Evolutionary conservation across 2,329 filamentous ascomycete genomes (phyloP).

Genomic region (Claviceps lovelessii): DNA sequence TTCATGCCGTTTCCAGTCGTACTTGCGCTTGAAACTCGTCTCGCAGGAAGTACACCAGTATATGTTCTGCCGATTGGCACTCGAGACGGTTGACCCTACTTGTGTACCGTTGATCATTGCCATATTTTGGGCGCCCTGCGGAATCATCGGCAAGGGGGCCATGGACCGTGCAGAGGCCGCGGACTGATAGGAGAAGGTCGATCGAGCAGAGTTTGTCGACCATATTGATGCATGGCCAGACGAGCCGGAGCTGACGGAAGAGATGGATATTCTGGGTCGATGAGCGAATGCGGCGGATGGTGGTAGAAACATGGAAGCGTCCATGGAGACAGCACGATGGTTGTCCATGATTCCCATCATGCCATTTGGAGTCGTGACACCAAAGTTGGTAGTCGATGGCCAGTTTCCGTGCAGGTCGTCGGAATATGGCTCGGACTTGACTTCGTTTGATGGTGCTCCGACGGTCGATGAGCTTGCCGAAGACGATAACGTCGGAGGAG

Average conservation of each 20-base stretch:
- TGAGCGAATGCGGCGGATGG: slow-evolving; percentile 25
- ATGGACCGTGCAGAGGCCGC: slow-evolving; percentile 20
- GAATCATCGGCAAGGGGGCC: slow-evolving; percentile 23
- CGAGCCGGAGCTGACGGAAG: slow-evolving; percentile 35
- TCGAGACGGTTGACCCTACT: slow-evolving; percentile 15
- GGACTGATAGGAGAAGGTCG: slow-evolving; percentile 27
- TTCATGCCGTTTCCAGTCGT: slow-evolving; percentile 56
- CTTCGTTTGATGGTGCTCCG: slow-evolving; percentile 11
- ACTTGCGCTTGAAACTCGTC: slow-evolving; percentile 52
- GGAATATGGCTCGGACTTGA: slow-evolving; percentile 17
- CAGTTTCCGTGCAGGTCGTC: slow-evolving; percentile 16
- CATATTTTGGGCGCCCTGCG: slow-evolving; percentile 14
- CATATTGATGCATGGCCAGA: slow-evolving; percentile 34
- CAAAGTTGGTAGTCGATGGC: slow-evolving; percentile 5
- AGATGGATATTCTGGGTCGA: slow-evolving; percentile 32
- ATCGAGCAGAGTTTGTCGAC: slow-evolving; percentile 27
- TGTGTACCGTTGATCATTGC: slow-evolving; percentile 20
- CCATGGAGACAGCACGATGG: slow-evolving; percentile 4
- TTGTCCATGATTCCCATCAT: slow-evolving; percentile 4
- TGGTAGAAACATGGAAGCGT: slow-evolving; percentile 19
- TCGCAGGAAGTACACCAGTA: slow-evolving; percentile 47
- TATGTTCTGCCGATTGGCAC: slow-evolving; percentile 27
- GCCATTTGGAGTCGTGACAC: not conserved
- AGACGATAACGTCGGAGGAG: slow-evolving; percentile 8
- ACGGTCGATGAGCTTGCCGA: slow-evolving; percentile 8